phyloP scores from a whole-genome alignment of 306 rosid species.

The Coriaria nepalensis region DNA sequence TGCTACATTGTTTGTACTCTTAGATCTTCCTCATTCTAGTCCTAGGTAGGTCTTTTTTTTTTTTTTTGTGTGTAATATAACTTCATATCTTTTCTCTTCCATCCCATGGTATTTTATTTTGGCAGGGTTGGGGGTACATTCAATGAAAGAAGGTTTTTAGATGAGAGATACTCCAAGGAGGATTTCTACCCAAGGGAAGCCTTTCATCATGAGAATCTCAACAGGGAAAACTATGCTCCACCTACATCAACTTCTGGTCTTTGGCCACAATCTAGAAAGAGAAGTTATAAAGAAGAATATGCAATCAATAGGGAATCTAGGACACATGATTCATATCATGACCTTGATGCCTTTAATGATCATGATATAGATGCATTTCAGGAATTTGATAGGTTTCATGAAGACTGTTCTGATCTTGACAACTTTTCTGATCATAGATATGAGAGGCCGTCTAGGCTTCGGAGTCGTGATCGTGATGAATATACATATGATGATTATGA shows the following conservation, averaged over 20 bases:
- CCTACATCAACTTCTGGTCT: slow-evolving; percentile 55
- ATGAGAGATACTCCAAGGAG: slow-evolving; percentile 77
- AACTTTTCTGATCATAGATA: slow-evolving; percentile 51
- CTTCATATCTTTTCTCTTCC: slow-evolving; percentile 22
- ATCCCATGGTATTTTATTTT: slow-evolving; percentile 37
- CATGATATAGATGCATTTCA: slow-evolving; percentile 45
- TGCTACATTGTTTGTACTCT: not conserved
- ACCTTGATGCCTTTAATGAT: slow-evolving; percentile 51
- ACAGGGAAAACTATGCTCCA: slow-evolving; percentile 67
- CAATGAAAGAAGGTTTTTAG: slow-evolving; percentile 71
- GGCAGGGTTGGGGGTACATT: slow-evolving; percentile 72
- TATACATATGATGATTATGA: slow-evolving; percentile 72
- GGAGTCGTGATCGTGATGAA: slow-evolving; percentile 59
- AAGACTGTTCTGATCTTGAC: slow-evolving; percentile 50
- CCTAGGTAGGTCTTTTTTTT: too few relatives aligned
- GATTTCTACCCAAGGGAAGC: slow-evolving; percentile 54
- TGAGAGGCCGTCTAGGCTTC: slow-evolving; percentile 51
- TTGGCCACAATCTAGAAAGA: slow-evolving; percentile 73
- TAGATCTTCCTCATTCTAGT: too few relatives aligned
- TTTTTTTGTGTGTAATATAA: slow-evolving; percentile 7
- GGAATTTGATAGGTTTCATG: slow-evolving; percentile 62
- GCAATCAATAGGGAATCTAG: slow-evolving; percentile 65
- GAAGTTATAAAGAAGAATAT: slow-evolving; percentile 70
- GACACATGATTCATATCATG: slow-evolving; percentile 54
- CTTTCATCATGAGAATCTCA: slow-evolving; percentile 51